Base-by-base conservation (phyloP, 176 grass and related monocot genomes). In the Bonia amplexicaulis region DNA sequence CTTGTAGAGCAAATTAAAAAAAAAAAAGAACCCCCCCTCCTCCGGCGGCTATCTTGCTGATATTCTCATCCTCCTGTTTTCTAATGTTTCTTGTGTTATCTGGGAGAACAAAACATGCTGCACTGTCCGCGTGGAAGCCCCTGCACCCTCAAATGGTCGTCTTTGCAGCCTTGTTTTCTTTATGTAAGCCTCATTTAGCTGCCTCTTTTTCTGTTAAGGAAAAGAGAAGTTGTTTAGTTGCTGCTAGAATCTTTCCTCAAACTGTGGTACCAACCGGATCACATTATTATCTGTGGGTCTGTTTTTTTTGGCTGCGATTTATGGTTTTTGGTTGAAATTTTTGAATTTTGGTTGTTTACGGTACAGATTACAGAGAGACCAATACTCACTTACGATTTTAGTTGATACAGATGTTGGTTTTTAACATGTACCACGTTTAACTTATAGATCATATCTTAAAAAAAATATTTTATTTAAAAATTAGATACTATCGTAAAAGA, bases 201-300 rank as follows among this genome's bases (percentile, higher is more conserved):
- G 9, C 19, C 63, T 51, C 85, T 73, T 90, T 93, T 86, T 88
- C 70, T 42, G 26, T 77, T 77, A 76, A 83, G 79, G 83, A 84
- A 90, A 93, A 87, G 65, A 61, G 27, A 86, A 60, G 61, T 19
- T 66, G 45, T 88, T 86, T 81, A 78, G 45, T 69, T 90, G 69
- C 54, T 77, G 69, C 48, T 84, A 53, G 83, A 93, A 88, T 85
- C 68, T 88, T 88, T 88, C 40, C 53, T 45, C 77, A 73, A 79
- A 88, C 70, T 73, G 40, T 71, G 64, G 82, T 60, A 78, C 72
- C 66, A 71, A 54, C 59, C 66, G 47, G 69, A 72, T 90, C 85
- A 65, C 72, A 85, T 82, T 90, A 81, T 51, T 85, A 62, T 37
- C 22, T 81, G n/a, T n/a, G n/a, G n/a, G n/a, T n/a, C n/a, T n/a